A percentile compares a stretch with the other conserved stretches of the same genome.
phyloP scores from a whole-genome alignment of 352 stramenopile species.

The Phytophthora kernoviae region DNA sequence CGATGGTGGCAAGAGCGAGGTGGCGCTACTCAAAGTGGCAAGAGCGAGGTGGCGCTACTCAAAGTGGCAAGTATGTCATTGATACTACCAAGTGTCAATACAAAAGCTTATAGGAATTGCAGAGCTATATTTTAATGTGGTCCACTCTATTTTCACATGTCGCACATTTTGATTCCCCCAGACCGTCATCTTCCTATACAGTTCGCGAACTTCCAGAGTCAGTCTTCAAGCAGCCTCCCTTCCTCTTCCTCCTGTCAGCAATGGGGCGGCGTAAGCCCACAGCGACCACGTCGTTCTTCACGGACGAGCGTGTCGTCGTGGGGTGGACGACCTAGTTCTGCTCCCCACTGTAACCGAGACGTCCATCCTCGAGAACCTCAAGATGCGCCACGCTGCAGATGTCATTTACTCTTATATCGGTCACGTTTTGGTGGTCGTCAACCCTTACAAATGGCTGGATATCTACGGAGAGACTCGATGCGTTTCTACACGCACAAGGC shows the following conservation, averaged over 20 bases:
- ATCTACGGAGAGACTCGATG: conserved; percentile 87
- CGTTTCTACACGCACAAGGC: conserved; percentile 82
- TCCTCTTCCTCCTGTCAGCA: background rate
- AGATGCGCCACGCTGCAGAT: conserved; percentile 84
- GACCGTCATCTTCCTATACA: conserved; percentile 1
- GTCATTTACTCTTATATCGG: conserved; percentile 91
- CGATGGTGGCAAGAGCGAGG: too few species aligned
- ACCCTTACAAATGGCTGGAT: conserved; percentile 91
- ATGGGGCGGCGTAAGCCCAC: conserved; percentile 39
- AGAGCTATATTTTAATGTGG: too few species aligned
- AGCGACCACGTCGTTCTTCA: conserved; percentile 32
- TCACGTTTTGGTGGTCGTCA: conserved; percentile 88
- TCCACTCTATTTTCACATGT: conserved; percentile 5
- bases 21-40: too few species aligned
- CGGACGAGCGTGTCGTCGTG: conserved; percentile 71
- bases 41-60: too few species aligned
- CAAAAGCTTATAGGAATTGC: too few species aligned
- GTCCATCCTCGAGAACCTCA: conserved; percentile 89
- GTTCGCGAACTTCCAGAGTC: conserved; percentile 9
- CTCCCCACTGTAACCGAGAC: conserved; percentile 71
- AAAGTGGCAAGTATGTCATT: too few species aligned
- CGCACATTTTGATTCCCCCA: conserved; percentile 16
- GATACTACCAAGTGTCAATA: too few species aligned
- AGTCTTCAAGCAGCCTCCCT: conserved; percentile 29
- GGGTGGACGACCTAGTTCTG: conserved; percentile 86